Evolutionary conservation across 2,329 filamentous ascomycete species (phyloP).

Genomic region (Fusarium hainanense): DNA sequence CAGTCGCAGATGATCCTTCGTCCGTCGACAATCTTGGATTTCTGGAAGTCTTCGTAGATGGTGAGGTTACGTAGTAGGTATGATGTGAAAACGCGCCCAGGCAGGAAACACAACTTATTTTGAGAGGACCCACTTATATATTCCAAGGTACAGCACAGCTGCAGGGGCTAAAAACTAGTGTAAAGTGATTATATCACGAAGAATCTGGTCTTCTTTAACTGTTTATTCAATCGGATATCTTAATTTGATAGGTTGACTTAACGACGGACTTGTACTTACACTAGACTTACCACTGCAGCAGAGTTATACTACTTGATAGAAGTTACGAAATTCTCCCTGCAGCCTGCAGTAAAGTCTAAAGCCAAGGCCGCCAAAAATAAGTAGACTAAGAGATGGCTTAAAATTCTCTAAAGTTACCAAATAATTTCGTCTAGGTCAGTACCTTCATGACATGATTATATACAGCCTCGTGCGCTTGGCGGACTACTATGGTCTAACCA

Average conservation of each 20-base stretch:
- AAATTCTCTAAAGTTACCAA: neutral
- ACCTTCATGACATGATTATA: too few relatives aligned
- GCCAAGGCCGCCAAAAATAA: neutral
- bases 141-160: neutral
- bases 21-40: neutral
- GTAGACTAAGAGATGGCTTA: neutral
- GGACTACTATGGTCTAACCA: neutral
- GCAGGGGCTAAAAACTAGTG: too few relatives aligned
- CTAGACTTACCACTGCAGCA: too few relatives aligned
- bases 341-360: neutral
- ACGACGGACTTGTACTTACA: too few relatives aligned
- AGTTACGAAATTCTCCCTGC: too few relatives aligned
- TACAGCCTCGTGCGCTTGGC: neutral
- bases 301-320: too few relatives aligned
- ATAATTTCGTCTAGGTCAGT: neutral
- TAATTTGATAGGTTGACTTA: too few relatives aligned
- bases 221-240: too few relatives aligned
- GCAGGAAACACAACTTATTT: neutral
- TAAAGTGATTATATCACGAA: too few relatives aligned
- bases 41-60: constrained; percentile 14
- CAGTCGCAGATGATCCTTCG: constrained; percentile 10
- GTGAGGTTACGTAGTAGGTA: constrained; percentile 16
- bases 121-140: neutral
- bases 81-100: neutral
- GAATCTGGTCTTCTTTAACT: too few relatives aligned